These are phyloP conservation scores for Apiosordaria backusii DNA, from an alignment of 495 filamentous ascomycete species.

Conservation along the genomic window DNA sequence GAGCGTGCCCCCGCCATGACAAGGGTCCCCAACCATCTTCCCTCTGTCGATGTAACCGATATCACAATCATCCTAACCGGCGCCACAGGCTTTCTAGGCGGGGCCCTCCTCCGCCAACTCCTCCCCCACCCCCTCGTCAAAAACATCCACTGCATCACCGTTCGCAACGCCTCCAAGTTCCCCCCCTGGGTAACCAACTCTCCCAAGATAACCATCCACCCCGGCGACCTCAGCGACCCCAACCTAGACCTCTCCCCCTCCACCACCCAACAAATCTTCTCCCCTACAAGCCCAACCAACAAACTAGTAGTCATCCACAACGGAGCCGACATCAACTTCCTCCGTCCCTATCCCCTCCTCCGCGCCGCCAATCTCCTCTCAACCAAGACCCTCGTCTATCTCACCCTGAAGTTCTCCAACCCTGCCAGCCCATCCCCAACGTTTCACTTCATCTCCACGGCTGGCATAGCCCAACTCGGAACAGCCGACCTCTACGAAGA, in stretches of 20 bases:
- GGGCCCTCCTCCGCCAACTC: conserved; percentile 15
- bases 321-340: conserved; percentile 48
- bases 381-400: conserved; percentile 25
- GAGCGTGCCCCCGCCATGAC: not conserved
- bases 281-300: conserved; percentile 22
- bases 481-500: conserved; percentile 10
- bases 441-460: conserved; percentile 49
- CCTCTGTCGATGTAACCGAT: not conserved
- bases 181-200: conserved; percentile 15
- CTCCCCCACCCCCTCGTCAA: not conserved
- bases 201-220: conserved; percentile 34
- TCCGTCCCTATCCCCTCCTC: conserved; percentile 45
- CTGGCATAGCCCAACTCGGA: conserved; percentile 31
- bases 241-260: conserved; percentile 33
- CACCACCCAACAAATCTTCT: conserved; percentile 23
- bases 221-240: conserved; percentile 31
- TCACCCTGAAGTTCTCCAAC: conserved; percentile 23
- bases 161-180: conserved; percentile 21
- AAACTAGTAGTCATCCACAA: conserved; percentile 43
- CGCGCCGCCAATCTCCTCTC: conserved; percentile 41
- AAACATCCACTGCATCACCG: conserved; percentile 24
- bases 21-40: not conserved
- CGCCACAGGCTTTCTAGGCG: conserved; percentile 34
- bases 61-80: conserved; percentile 30
- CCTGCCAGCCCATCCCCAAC: conserved; percentile 25